phyloP scores from a whole-genome alignment of 2,329 filamentous ascomycete species.

The Chaetomium globosum region DNA sequence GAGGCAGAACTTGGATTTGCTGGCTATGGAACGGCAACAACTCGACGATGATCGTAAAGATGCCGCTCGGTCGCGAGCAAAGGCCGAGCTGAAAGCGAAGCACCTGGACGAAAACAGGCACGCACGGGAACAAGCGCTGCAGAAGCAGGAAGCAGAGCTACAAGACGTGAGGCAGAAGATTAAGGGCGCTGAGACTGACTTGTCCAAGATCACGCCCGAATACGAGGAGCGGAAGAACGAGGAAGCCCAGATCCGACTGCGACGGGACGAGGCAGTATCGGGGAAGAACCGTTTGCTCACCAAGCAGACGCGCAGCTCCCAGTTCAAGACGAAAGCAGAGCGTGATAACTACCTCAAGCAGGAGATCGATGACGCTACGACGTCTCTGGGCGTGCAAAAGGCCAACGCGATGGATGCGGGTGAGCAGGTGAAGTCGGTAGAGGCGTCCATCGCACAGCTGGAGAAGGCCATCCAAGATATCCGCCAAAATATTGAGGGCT shows the following conservation, averaged over 20 bases:
- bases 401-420: slow-evolving; percentile 81
- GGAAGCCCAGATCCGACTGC: slow-evolving; percentile 70
- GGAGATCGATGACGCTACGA: slow-evolving; percentile 79
- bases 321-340: slow-evolving; percentile 85
- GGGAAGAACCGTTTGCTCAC: slow-evolving; percentile 78
- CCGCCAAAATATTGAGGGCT: slow-evolving; percentile 74
- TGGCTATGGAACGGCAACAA: slow-evolving; percentile 82
- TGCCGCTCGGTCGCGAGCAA: slow-evolving; percentile 75
- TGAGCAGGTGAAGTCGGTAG: slow-evolving; percentile 76
- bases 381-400: slow-evolving; percentile 76
- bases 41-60: slow-evolving; percentile 89
- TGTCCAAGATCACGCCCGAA: slow-evolving; percentile 73
- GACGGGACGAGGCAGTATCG: slow-evolving; percentile 75
- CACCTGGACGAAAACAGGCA: slow-evolving; percentile 81
- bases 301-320: slow-evolving; percentile 86
- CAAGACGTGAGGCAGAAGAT: slow-evolving; percentile 74
- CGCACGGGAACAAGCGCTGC: slow-evolving; percentile 71
- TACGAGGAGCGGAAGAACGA: slow-evolving; percentile 73
- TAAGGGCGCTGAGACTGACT: slow-evolving; percentile 71
- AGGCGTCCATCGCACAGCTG: slow-evolving; percentile 69
- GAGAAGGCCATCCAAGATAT: slow-evolving; percentile 73
- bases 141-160: slow-evolving; percentile 71
- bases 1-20: slow-evolving; percentile 79
- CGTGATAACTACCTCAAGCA: slow-evolving; percentile 79
- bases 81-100: slow-evolving; percentile 83